Conservation (phyloP, 1,284 basidiomycete species). For the Singerocomus inundabilis region DNA sequence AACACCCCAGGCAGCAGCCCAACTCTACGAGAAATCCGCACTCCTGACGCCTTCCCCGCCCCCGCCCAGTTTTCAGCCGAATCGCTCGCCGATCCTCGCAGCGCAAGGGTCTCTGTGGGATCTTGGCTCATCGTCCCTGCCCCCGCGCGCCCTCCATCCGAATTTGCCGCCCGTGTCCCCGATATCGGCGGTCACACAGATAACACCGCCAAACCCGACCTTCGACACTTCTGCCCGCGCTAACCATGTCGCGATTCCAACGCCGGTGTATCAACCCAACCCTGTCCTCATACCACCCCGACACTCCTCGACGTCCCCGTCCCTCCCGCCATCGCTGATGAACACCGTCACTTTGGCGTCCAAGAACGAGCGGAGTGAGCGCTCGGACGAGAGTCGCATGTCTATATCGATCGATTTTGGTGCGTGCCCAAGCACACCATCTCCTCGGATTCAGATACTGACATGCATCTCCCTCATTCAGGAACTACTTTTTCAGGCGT, state of each 20-base stretch:
- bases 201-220: not conserved
- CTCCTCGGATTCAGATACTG: not conserved
- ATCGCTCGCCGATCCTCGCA: slow-evolving; percentile 24
- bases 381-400: slow-evolving; percentile 60
- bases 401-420: slow-evolving; percentile 80
- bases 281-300: slow-evolving; percentile 36
- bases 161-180: not conserved
- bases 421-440: slow-evolving; percentile 31
- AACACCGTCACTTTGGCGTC: slow-evolving; percentile 5
- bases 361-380: slow-evolving; percentile 11
- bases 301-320: slow-evolving; percentile 23
- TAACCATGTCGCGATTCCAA: not conserved
- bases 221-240: slow-evolving; percentile 7
- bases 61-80: slow-evolving; percentile 19
- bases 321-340: slow-evolving; percentile 9
- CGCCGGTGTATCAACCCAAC: slow-evolving; percentile 34
- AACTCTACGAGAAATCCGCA: slow-evolving; percentile 25
- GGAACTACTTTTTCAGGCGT: slow-evolving; percentile 83
- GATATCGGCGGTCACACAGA: not conserved
- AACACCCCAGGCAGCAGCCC: slow-evolving; percentile 34
- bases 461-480: slow-evolving; percentile 30
- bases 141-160: slow-evolving; percentile 15
- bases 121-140: slow-evolving; percentile 35
- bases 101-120: slow-evolving; percentile 30
- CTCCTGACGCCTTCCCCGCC: slow-evolving; percentile 29